phyloP scores from a whole-genome alignment of 495 filamentous ascomycete species.

The Aspergillus asperescens region DNA sequence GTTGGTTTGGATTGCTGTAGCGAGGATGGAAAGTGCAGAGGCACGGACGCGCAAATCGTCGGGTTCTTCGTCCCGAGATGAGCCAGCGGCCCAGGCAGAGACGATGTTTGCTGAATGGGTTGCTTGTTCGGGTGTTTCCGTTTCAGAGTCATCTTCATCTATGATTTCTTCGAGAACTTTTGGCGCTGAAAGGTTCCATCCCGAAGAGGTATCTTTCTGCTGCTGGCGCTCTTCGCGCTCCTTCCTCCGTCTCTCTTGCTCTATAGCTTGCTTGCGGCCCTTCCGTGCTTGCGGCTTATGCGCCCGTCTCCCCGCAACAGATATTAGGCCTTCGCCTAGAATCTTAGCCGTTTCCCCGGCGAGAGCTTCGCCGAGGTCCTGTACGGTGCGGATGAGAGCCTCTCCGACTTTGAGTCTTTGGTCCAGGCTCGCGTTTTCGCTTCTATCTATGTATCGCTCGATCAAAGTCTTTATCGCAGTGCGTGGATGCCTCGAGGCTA shows the following conservation, averaged over 20 bases:
- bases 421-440: constrained; percentile 55
- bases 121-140: constrained; percentile 44
- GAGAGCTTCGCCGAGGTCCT: constrained; percentile 59
- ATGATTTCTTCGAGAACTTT: constrained; percentile 29
- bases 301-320: constrained; percentile 59
- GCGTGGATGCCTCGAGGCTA: constrained; percentile 60
- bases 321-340: constrained; percentile 58
- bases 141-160: constrained; percentile 37
- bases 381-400: constrained; percentile 61
- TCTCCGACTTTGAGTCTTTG: constrained; percentile 69
- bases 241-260: constrained; percentile 39
- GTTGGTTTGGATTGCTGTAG: constrained; percentile 60
- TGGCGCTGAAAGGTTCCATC: constrained; percentile 31
- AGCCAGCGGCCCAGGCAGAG: constrained; percentile 65
- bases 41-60: constrained; percentile 76
- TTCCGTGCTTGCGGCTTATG: constrained; percentile 51
- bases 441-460: constrained; percentile 62
- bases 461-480: constrained; percentile 61
- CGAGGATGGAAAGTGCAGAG: constrained; percentile 71
- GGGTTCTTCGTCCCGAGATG: constrained; percentile 42
- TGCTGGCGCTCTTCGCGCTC: constrained; percentile 40
- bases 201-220: constrained; percentile 25
- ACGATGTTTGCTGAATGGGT: constrained; percentile 60
- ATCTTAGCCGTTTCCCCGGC: constrained; percentile 51
- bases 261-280: constrained; percentile 43